phyloP scores from a whole-genome alignment of 78 protist genomes.

The Trichosphaerium sp. region DNA sequence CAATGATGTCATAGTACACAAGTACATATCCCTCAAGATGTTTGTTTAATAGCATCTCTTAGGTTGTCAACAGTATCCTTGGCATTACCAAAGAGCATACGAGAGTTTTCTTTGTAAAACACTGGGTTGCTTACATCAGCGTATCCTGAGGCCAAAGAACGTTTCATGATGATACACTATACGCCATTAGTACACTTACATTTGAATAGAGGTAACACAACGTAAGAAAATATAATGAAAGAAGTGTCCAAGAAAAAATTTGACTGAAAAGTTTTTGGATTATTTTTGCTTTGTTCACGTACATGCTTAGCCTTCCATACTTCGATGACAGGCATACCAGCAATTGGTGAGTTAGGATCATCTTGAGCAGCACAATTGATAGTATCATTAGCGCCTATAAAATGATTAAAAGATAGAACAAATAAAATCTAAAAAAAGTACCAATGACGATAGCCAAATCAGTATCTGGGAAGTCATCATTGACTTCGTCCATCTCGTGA shows the following conservation, averaged over 20 bases:
- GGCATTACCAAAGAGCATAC: slow-evolving; percentile 95
- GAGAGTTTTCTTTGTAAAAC: slow-evolving; percentile 82
- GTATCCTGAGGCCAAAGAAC: slow-evolving; percentile 92
- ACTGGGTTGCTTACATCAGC: slow-evolving; percentile 92
- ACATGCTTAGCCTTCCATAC: slow-evolving; percentile 81
- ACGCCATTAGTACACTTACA: too few relatives aligned
- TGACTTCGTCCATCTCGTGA: slow-evolving; percentile 95
- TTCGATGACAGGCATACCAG: slow-evolving; percentile 93
- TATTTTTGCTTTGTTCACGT: too few relatives aligned
- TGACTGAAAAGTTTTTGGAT: too few relatives aligned
- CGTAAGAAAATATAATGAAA: too few relatives aligned
- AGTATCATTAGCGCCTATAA: slow-evolving; percentile 97
- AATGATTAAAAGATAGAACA: too few relatives aligned
- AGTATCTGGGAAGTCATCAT: slow-evolving; percentile 58
- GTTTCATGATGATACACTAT: slow-evolving; percentile 86
- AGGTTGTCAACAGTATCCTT: slow-evolving; percentile 58
- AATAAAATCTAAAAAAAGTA: neutral
- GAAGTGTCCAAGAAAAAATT: too few relatives aligned
- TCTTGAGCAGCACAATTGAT: slow-evolving; percentile 91
- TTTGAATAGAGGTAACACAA: too few relatives aligned
- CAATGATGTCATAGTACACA: too few relatives aligned
- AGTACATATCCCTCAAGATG: too few relatives aligned
- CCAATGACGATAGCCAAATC: slow-evolving; percentile 63
- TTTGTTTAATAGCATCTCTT: too few relatives aligned
- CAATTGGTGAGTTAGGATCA: slow-evolving; percentile 86